Evolutionary conservation across 2,329 filamentous ascomycete species (phyloP), one percentile per base, ranked within the genome.

Genomic region (Anthostomella pinea): DNA sequence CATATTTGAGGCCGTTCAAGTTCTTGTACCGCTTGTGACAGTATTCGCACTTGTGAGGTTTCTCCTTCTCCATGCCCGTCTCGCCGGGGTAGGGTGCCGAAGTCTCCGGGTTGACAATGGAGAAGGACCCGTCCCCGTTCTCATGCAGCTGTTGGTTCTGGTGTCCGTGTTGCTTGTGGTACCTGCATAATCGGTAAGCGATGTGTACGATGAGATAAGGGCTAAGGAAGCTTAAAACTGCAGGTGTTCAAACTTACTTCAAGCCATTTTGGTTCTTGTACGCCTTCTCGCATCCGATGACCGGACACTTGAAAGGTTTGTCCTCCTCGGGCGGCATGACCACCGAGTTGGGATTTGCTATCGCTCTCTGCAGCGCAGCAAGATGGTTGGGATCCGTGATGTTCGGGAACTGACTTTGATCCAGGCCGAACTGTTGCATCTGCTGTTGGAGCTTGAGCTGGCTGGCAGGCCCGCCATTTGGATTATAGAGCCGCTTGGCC

Each of bases 21-120:
- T 98, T 98, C 81, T 98, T 98, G 70, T 98, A 98, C 34, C 93
- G 85, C 72, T 98, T 98, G 55, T 91, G 90, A 60, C 93, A 98
- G 8, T 89, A 85, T 49, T 97, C 90, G 64, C 93, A 98, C 58
- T 90, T 90, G 63, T 97, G 97, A 3, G 93, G 93, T 70, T 98
- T 98, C 70, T 97, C 91, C 64, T 97, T 98, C 68, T 98, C 93
- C 93, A 98, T 98, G n/a, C 93, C 93, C 22, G 95, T 72, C 1
- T 93, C 97, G 20, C 93, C 93, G 0, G 93, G 93, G 49, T 97
- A 98, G 0, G 93, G 93, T 2, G 88, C 79, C 18, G 87, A 93
- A 0, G 93, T 97, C 58, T 95, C 87, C 0, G 93, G 93, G 54
- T 98, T 95, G 33, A 98, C 91, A 50, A 98, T 98, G 0, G 91